Evolutionary conservation across 768 basidiomycete genomes (phyloP).

Genomic region (Strobilomyces dryophilus): DNA sequence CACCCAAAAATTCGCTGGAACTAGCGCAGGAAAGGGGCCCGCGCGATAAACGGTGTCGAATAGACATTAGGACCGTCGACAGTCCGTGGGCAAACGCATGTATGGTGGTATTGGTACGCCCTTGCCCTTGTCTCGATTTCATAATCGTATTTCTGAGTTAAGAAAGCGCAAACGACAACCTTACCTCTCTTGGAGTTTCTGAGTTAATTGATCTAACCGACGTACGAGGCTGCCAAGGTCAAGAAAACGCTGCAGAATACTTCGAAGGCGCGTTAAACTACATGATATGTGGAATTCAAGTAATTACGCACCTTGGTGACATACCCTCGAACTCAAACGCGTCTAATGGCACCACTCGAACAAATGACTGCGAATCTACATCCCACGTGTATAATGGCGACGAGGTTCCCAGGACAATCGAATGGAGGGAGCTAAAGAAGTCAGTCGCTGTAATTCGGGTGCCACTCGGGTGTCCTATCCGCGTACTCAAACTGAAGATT

Average conservation of each 20-base stretch:
- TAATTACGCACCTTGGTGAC: constrained; percentile 47
- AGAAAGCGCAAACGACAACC: constrained; percentile 3
- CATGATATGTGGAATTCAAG: constrained; percentile 1
- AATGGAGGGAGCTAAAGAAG: constrained; percentile 49
- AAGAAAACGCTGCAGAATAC: constrained; percentile 59
- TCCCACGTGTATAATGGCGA: constrained; percentile 69
- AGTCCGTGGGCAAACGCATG: constrained; percentile 67
- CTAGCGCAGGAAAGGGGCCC: constrained; percentile 34
- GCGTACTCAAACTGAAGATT: constrained; percentile 22
- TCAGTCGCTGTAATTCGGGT: constrained; percentile 45
- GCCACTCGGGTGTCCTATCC: constrained; percentile 35
- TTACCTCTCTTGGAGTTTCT: constrained; percentile 48
- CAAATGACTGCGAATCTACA: constrained; percentile 48
- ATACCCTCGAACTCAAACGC: constrained; percentile 41
- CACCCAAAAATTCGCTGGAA: constrained; percentile 8
- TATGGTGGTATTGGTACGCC: constrained; percentile 48
- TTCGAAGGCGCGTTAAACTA: constrained; percentile 23
- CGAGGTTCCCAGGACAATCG: constrained; percentile 61
- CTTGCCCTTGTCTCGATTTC: constrained; percentile 37
- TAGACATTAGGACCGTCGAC: constrained; percentile 47
- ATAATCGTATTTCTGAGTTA: constrained; percentile 4
- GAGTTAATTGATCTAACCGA: constrained; percentile 56
- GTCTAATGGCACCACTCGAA: constrained; percentile 37
- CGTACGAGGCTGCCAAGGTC: constrained; percentile 65
- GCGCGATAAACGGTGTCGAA: constrained; percentile 44